A percentile compares a stretch with the other conserved stretches of the same genome.
These are phyloP conservation scores for Russula virescens DNA, from an alignment of 768 basidiomycete species.

Conservation along the genomic window DNA sequence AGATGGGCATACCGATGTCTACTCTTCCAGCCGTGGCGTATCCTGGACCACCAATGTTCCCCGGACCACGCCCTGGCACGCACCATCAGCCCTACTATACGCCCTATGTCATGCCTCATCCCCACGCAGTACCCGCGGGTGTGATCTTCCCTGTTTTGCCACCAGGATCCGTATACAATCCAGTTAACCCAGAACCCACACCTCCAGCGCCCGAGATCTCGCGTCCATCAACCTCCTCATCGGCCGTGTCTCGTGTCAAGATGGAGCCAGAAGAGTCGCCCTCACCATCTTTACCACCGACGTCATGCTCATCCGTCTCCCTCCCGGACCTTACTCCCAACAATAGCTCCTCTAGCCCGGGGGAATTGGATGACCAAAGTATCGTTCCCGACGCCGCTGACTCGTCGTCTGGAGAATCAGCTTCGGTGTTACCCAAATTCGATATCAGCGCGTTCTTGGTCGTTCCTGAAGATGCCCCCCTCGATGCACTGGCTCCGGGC, in stretches of 20 bases:
- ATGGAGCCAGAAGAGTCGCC: slow-evolving; percentile 19
- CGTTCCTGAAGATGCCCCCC: slow-evolving; percentile 21
- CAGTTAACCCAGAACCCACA: slow-evolving; percentile 21
- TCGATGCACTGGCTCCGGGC: slow-evolving; percentile 24
- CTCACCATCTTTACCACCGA: slow-evolving; percentile 18
- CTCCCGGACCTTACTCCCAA: slow-evolving; percentile 26
- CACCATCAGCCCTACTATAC: slow-evolving; percentile 71
- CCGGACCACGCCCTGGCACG: slow-evolving; percentile 35
- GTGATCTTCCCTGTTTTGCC: slow-evolving; percentile 73
- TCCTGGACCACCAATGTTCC: slow-evolving; percentile 30
- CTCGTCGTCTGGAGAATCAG: slow-evolving; percentile 6
- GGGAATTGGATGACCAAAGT: slow-evolving; percentile 18
- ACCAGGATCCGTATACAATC: slow-evolving; percentile 40
- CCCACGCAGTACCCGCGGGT: slow-evolving; percentile 50
- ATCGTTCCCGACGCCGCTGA: neutral
- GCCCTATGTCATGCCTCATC: slow-evolving; percentile 29
- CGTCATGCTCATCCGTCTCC: slow-evolving; percentile 22
- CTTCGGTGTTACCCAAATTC: slow-evolving; percentile 8
- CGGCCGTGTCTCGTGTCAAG: slow-evolving; percentile 12
- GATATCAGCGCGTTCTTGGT: slow-evolving; percentile 24
- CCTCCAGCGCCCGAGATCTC: slow-evolving; percentile 7
- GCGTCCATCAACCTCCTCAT: slow-evolving; percentile 19
- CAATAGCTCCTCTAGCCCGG: slow-evolving; percentile 27
- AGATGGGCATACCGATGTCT: slow-evolving; percentile 22
- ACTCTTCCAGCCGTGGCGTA: slow-evolving; percentile 26